Evolutionary conservation across 106 monocot genomes (phyloP).

Genomic region (Dioscorea zingiberensis): DNA sequence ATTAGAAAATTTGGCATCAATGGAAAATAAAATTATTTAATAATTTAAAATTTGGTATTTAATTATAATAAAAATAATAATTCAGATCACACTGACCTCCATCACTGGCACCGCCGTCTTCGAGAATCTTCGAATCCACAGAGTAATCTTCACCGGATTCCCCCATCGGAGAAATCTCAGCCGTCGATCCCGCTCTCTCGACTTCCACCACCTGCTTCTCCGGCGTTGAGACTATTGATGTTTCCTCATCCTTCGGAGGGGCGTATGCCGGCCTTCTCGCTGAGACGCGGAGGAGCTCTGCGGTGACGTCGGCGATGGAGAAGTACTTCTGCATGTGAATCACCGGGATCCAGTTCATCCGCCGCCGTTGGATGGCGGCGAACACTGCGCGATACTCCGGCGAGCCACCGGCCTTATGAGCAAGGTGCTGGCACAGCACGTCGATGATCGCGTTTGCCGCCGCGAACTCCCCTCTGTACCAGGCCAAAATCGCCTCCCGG

Average conservation of each 20-base stretch:
- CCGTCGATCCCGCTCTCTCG: neutral
- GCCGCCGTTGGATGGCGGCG: slow-evolving; percentile 54
- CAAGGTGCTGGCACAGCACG: slow-evolving; percentile 57
- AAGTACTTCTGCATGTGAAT: slow-evolving; percentile 82
- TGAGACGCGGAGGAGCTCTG: slow-evolving; percentile 34
- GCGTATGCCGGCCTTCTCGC: neutral
- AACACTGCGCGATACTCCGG: slow-evolving; percentile 47
- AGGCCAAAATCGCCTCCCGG: slow-evolving; percentile 61
- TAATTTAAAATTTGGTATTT: too few relatives aligned
- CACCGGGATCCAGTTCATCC: slow-evolving; percentile 84
- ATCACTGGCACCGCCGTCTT: slow-evolving; percentile 7
- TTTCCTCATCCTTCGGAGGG: neutral
- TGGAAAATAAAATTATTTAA: neutral
- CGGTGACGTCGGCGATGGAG: slow-evolving; percentile 65
- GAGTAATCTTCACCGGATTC: slow-evolving; percentile 28
- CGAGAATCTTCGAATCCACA: slow-evolving; percentile 7
- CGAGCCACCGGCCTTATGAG: slow-evolving; percentile 25
- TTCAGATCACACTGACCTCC: neutral
- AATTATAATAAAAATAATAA: too few relatives aligned
- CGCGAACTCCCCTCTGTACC: slow-evolving; percentile 80
- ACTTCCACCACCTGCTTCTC: neutral
- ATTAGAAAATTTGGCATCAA: too few relatives aligned
- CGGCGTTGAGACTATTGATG: neutral
- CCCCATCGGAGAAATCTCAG: slow-evolving; percentile 3
- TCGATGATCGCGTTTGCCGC: slow-evolving; percentile 95